phyloP scores from a whole-genome alignment of 1,139 yeast genomes.

The Geotrichum phurueaensis region DNA sequence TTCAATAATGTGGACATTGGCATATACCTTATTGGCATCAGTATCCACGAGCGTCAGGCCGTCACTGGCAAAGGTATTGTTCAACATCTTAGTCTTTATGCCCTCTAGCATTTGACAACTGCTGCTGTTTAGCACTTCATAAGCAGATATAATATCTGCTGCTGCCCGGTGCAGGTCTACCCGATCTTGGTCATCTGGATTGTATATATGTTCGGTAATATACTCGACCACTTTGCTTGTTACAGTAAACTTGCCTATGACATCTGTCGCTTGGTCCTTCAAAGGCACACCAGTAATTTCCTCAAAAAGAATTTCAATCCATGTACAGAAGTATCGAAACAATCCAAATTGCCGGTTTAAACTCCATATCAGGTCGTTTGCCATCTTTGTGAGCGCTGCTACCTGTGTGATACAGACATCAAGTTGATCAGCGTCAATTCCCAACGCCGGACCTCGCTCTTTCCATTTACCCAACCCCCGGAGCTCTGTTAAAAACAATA shows the following conservation, averaged over 20 bases:
- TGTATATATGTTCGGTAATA: constrained; percentile 18
- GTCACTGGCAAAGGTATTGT: constrained; percentile 11
- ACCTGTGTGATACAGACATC: constrained; percentile 33
- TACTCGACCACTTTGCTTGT: constrained; percentile 26
- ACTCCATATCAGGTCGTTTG: constrained; percentile 44
- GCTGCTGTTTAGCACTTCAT: not conserved
- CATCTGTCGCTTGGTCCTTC: constrained; percentile 18
- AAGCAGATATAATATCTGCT: not conserved
- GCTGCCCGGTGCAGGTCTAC: constrained; percentile 6
- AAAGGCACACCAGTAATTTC: constrained; percentile 21
- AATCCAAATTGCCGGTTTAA: constrained; percentile 48
- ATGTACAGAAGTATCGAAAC: constrained; percentile 48
- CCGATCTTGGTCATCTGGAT: not conserved
- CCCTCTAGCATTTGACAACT: constrained; percentile 14
- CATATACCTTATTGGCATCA: not conserved
- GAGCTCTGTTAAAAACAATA: constrained; percentile 47
- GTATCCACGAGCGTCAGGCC: not conserved
- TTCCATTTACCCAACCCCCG: constrained; percentile 44
- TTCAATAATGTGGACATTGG: not conserved
- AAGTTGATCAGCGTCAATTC: constrained; percentile 33
- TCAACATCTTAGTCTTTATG: constrained; percentile 18
- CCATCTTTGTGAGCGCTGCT: constrained; percentile 35
- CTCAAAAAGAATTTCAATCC: constrained; percentile 28
- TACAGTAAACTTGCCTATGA: constrained; percentile 21
- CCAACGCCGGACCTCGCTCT: constrained; percentile 33